phyloP scores from a whole-genome alignment of 2,329 filamentous ascomycete species.

The Cercospora sp. region DNA sequence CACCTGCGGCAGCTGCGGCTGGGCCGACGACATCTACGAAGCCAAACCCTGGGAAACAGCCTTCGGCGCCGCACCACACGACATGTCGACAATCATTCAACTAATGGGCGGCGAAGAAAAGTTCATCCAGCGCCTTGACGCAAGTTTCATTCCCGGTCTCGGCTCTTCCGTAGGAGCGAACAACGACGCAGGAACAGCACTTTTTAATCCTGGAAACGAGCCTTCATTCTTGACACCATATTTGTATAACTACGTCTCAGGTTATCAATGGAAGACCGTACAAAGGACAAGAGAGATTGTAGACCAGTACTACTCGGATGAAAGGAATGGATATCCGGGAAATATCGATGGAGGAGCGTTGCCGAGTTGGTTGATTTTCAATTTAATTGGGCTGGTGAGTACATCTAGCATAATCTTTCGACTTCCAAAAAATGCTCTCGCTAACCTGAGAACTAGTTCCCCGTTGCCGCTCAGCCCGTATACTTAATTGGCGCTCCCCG shows the following conservation, averaged over 20 bases:
- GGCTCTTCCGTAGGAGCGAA: slow-evolving; percentile 22
- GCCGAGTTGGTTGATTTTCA: slow-evolving; percentile 55
- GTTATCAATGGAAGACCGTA: slow-evolving; percentile 42
- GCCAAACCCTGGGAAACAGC: slow-evolving; percentile 27
- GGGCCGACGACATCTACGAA: slow-evolving; percentile 28
- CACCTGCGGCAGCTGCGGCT: slow-evolving; percentile 25
- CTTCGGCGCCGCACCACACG: slow-evolving; percentile 28
- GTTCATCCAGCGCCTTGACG: slow-evolving; percentile 26
- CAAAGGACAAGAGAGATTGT: slow-evolving; percentile 41
- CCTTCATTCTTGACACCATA: slow-evolving; percentile 46
- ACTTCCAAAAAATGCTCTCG: neutral
- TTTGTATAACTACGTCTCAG: slow-evolving; percentile 43
- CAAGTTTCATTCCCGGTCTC: slow-evolving; percentile 24
- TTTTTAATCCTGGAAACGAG: slow-evolving; percentile 40
- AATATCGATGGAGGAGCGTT: slow-evolving; percentile 52
- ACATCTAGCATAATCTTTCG: neutral
- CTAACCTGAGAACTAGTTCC: slow-evolving; percentile 37
- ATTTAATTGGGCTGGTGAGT: slow-evolving; percentile 48
- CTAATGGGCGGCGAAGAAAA: slow-evolving; percentile 26
- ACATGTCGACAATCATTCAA: slow-evolving; percentile 26
- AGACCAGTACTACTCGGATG: slow-evolving; percentile 46
- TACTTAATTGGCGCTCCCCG: slow-evolving; percentile 52
- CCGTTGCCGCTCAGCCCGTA: slow-evolving; percentile 50
- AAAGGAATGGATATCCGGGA: slow-evolving; percentile 46
- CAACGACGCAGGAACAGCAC: slow-evolving; percentile 28